Evolutionary conservation across 148 eudicot species (phyloP).

Genomic region (Rhododendron griersonianum): DNA sequence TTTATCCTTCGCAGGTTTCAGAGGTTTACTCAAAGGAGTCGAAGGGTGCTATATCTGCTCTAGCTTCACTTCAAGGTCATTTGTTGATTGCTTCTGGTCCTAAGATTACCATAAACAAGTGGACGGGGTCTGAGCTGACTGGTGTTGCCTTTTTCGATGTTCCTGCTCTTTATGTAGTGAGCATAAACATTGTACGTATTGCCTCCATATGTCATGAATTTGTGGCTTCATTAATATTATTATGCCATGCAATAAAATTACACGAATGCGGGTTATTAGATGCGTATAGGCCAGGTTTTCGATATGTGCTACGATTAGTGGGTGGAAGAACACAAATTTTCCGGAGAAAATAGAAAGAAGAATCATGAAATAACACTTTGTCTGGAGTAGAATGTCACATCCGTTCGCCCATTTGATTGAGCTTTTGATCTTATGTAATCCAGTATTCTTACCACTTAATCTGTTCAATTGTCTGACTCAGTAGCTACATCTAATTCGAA

Average conservation of each 20-base stretch:
- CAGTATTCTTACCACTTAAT: background rate
- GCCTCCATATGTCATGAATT: slow-evolving; percentile 3
- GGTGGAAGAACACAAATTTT: background rate
- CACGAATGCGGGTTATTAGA: background rate
- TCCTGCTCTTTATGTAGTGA: slow-evolving; percentile 96
- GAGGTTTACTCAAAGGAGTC: slow-evolving; percentile 90
- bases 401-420: background rate
- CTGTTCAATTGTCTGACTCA: background rate
- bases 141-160: slow-evolving; percentile 90
- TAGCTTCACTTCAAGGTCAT: slow-evolving; percentile 96
- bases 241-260: background rate
- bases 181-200: slow-evolving; percentile 84
- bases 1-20: slow-evolving; percentile 46
- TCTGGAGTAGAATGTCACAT: background rate
- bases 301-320: background rate
- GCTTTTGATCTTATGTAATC: background rate
- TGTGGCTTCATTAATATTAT: background rate
- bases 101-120: slow-evolving; percentile 81
- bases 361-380: background rate
- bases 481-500: background rate
- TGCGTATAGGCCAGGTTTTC: background rate
- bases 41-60: slow-evolving; percentile 97
- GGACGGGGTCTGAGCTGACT: slow-evolving; percentile 91
- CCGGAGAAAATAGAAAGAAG: background rate
- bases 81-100: slow-evolving; percentile 94